These are phyloP conservation scores for Stachybotrys elegans DNA, from an alignment of 2,329 filamentous ascomycete genomes.

Conservation along the genomic window DNA sequence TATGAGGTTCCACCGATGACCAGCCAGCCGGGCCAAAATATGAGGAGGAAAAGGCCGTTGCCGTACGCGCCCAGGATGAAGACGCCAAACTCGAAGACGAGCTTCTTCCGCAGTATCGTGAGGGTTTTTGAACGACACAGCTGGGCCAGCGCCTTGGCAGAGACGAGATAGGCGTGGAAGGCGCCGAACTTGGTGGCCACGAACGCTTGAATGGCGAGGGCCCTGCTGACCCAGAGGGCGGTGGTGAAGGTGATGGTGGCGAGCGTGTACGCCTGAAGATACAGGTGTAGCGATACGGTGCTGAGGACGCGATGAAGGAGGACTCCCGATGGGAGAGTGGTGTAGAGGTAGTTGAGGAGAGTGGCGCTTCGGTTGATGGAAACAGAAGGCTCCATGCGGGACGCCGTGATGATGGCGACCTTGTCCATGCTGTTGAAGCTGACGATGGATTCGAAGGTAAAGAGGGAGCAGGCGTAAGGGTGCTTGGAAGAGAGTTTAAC, in stretches of 20 bases:
- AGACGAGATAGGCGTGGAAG: conserved; percentile 21
- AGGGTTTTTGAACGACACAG: conserved; percentile 33
- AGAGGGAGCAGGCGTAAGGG: too few relatives aligned
- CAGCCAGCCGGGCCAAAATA: conserved; percentile 56
- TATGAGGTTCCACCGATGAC: conserved; percentile 34
- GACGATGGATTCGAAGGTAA: too few relatives aligned
- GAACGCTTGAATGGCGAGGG: conserved; percentile 20
- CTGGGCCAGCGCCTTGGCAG: conserved; percentile 17
- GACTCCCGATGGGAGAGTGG: conserved; percentile 27
- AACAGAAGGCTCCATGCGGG: conserved; percentile 26
- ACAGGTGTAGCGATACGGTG: conserved; percentile 23
- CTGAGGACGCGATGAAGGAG: conserved; percentile 29
- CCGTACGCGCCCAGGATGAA: conserved; percentile 42
- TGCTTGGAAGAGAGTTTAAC: too few relatives aligned
- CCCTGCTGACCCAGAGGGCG: conserved; percentile 17
- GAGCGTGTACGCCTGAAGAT: conserved; percentile 24
- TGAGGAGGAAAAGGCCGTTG: conserved; percentile 41
- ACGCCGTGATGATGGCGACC: conserved; percentile 31
- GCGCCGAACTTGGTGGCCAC: conserved; percentile 22
- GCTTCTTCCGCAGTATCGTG: conserved; percentile 35
- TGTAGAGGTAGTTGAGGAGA: conserved; percentile 25
- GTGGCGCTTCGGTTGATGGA: conserved; percentile 23
- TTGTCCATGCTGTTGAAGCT: conserved; percentile 29
- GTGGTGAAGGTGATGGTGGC: conserved; percentile 19
- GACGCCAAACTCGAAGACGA: conserved; percentile 47